Evolutionary conservation across 805 yeast species (phyloP).

Genomic region (Scheffersomyces stipitis): DNA sequence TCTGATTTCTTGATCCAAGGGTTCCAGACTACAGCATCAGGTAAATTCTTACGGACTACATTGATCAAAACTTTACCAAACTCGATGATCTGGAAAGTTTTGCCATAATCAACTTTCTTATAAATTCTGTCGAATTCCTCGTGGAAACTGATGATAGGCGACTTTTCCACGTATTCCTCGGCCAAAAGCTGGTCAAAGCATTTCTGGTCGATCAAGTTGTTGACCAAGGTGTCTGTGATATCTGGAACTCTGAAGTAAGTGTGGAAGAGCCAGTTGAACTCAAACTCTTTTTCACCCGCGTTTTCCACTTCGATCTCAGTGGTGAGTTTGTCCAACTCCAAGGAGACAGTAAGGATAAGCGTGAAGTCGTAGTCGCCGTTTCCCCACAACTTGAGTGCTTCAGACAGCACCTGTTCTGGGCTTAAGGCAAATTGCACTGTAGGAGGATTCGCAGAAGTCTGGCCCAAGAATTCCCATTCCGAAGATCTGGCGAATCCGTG

Average conservation of each 20-base stretch:
- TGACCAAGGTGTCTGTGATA: constrained; percentile 72
- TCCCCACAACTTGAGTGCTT: constrained; percentile 57
- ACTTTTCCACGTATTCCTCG: constrained; percentile 62
- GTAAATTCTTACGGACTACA: constrained; percentile 61
- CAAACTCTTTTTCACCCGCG: constrained; percentile 62
- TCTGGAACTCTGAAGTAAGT: constrained; percentile 78
- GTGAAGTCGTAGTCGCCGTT: constrained; percentile 65
- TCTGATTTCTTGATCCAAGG: constrained; percentile 89
- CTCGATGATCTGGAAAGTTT: constrained; percentile 65
- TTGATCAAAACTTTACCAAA: constrained; percentile 71
- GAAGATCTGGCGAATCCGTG: constrained; percentile 95
- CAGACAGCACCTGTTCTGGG: constrained; percentile 75
- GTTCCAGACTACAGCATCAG: constrained; percentile 89
- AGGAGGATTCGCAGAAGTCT: constrained; percentile 58
- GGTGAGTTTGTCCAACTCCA: constrained; percentile 52
- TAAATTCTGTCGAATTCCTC: constrained; percentile 88
- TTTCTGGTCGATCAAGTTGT: constrained; percentile 70
- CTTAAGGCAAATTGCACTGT: constrained; percentile 89
- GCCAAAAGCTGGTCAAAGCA: constrained; percentile 76
- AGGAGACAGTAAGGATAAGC: constrained; percentile 22
- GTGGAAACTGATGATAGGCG: constrained; percentile 70
- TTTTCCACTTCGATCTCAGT: constrained; percentile 79
- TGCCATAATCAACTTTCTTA: constrained; percentile 53
- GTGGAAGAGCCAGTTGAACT: constrained; percentile 94
- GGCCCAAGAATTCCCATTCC: constrained; percentile 92